Percentiles rank a stretch among this genome's conserved stretches.
Conservation (phyloP, 805 yeast genomes). For the Nakazawaea populi region DNA sequence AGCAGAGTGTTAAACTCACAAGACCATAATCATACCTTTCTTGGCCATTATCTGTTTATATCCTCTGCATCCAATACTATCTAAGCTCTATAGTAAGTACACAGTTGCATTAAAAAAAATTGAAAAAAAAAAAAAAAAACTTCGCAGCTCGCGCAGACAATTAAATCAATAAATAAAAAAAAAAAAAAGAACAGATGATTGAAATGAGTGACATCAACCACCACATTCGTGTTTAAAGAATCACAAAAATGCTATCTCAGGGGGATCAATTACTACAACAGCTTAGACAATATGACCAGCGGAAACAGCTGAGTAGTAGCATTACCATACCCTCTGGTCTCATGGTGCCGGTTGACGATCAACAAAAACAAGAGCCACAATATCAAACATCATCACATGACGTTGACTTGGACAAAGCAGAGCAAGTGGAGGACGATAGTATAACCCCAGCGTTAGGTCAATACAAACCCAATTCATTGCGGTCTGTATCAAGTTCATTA, state of each 20-base stretch:
- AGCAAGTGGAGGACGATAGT: background rate
- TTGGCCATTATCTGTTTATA: conserved; percentile 4
- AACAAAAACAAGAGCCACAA: background rate
- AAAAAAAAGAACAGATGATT: background rate
- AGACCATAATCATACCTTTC: conserved; percentile 1
- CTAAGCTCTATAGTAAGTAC: background rate
- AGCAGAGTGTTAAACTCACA: background rate
- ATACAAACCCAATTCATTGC: conserved; percentile 1
- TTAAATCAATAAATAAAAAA: background rate
- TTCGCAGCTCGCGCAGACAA: background rate
- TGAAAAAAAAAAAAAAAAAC: background rate
- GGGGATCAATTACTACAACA: conserved; percentile 28
- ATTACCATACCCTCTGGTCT: background rate
- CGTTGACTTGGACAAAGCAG: background rate
- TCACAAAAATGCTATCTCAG: conserved; percentile 22
- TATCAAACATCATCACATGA: background rate
- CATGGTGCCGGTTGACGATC: background rate
- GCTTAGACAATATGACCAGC: conserved; percentile 25
- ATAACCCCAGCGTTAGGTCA: conserved; percentile 6
- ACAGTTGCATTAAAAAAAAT: background rate
- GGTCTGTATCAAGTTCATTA: background rate
- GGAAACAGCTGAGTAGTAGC: conserved; percentile 15
- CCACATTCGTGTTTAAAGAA: no score
- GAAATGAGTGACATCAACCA: background rate
- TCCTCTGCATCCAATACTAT: background rate